Evolutionary conservation across 148 eudicot genomes (phyloP).

Genomic region (Selenicereus undatus): DNA sequence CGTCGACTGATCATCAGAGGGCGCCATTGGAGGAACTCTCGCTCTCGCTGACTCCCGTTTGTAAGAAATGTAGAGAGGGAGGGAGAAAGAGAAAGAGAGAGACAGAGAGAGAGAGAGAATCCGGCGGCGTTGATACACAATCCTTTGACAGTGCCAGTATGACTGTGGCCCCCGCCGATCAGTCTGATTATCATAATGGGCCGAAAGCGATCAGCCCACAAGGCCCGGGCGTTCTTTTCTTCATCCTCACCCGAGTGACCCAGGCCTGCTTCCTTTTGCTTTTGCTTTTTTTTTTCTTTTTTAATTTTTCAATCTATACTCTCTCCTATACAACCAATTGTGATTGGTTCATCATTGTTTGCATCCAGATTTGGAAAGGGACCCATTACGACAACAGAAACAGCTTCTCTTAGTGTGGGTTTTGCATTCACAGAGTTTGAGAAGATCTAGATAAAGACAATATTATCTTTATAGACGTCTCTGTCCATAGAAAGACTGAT

Average conservation of each 20-base stretch:
- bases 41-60: not conserved
- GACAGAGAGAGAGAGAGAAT: not conserved
- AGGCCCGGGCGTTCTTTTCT: not conserved
- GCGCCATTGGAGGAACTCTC: slow-evolving; percentile 33
- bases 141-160: not conserved
- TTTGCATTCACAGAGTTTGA: too few species aligned
- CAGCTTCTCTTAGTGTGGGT: too few species aligned
- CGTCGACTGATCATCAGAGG: slow-evolving; percentile 28
- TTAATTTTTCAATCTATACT: too few species aligned
- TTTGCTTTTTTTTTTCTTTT: too few species aligned
- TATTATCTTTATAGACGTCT: too few species aligned
- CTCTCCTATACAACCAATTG: too few species aligned
- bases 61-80: not conserved
- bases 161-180: not conserved
- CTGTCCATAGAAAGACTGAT: too few species aligned
- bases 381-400: too few species aligned
- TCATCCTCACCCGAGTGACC: not conserved
- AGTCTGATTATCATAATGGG: not conserved
- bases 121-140: not conserved
- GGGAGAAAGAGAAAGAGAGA: not conserved
- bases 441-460: too few species aligned
- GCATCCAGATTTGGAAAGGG: too few species aligned
- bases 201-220: not conserved
- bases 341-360: too few species aligned
- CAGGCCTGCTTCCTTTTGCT: not conserved